Evolutionary conservation across 2,329 filamentous ascomycete species (phyloP), one percentile per base, ranked within the genome.

Genomic region (Colletotrichum nymphaeae): DNA sequence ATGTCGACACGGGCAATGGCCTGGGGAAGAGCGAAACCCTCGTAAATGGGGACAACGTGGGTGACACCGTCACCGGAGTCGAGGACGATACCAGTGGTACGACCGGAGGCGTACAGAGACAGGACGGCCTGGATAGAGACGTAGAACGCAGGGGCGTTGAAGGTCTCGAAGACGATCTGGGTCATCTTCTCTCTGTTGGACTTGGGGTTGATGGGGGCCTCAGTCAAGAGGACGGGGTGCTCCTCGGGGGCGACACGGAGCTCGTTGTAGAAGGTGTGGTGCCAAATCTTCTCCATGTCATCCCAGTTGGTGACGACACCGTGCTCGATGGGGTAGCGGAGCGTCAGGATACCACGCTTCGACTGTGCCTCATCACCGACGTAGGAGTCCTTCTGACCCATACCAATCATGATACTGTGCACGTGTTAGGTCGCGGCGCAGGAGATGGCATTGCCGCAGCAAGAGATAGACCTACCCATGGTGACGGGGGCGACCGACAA

Each of bases 181-280:
- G 97, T 98, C 97, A 99, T 99, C 95, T 99, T 99, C 92, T 99
- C 97, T 93, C 97, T 94, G 92, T 99, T 99, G 90, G 94, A 97
- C 93, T 98, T 98, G 87, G 97, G 97, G 93, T 99, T 99, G 93
- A 99, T 98, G 81, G 97, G 97, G 82, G 97, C 97, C 91, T 99
- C 97, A 81, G 97, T 99, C 87, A 99, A 92, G 85, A 99, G 93
- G 85, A 98, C 95, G 82, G 97, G 97, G 93, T 99, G 97, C 93
- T 99, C 97, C 92, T 99, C 97, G 82, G 97, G 97, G 82, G 97
- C 97, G 78, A 99, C 97, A 96, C 97, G 96, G 84, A 99, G 92
- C 92, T 99, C 97, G 90, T 99, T 99, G 94, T 98, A 99, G 92
- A 99, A 99, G 85, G 97, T 98, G 94, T 99, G 97, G 88, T 99